Conservation (phyloP, 2,329 filamentous ascomycete species). For the Colletotrichum sp. region DNA sequence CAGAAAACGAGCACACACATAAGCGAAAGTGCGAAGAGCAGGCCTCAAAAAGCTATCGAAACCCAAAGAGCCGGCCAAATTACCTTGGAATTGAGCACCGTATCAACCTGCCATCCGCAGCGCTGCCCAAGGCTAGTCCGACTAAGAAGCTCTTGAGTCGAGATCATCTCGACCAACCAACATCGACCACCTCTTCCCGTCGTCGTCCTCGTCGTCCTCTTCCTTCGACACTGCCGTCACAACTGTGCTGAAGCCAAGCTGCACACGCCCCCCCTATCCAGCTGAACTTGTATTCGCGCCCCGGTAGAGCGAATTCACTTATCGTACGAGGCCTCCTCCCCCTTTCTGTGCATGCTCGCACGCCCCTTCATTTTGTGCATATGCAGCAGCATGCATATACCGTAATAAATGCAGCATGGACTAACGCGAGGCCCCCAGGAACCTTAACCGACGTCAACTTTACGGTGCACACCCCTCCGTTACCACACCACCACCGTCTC, state of each 20-base stretch:
- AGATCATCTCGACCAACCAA: conserved; percentile 4
- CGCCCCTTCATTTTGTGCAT: background rate
- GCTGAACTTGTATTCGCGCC: background rate
- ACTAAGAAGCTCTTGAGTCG: background rate
- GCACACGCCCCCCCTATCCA: background rate
- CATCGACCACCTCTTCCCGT: background rate
- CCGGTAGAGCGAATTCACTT: background rate
- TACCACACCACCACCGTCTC: background rate
- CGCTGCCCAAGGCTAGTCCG: conserved; percentile 2
- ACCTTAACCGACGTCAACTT: background rate
- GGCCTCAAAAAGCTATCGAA: conserved; percentile 7
- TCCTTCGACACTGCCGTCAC: background rate
- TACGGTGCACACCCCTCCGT: background rate
- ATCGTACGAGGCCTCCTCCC: background rate
- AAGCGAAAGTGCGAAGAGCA: background rate
- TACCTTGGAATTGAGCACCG: background rate
- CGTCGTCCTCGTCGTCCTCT: background rate
- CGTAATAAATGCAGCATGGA: background rate
- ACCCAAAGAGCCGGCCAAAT: background rate
- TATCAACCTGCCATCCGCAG: background rate
- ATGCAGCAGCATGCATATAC: background rate
- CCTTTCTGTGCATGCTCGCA: background rate
- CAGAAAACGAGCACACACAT: background rate
- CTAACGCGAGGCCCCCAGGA: background rate
- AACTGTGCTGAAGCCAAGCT: background rate